Evolutionary conservation across 23 red algal genomes (phyloP).

Genomic region (Agarophyton chilense): DNA sequence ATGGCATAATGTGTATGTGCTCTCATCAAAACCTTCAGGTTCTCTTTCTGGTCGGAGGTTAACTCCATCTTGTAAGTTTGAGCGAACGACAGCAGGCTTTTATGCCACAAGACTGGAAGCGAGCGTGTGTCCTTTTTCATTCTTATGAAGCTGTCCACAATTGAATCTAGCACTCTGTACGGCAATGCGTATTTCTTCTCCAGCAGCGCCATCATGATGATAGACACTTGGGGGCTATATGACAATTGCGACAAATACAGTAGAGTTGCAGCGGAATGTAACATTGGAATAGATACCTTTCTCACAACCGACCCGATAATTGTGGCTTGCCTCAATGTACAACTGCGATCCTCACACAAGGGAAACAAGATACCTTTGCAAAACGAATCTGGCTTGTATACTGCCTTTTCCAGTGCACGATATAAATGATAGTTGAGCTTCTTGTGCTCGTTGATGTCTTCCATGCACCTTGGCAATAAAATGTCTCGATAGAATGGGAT

Average conservation of each 20-base stretch:
- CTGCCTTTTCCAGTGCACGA: constrained; percentile 89
- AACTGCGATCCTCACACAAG: constrained; percentile 68
- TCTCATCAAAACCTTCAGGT: constrained; percentile 79
- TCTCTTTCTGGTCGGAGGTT: constrained; percentile 78
- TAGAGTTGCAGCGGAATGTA: constrained; percentile 94
- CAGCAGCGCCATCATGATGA: constrained; percentile 89
- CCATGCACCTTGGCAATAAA: constrained; percentile 76
- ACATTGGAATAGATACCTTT: constrained; percentile 86
- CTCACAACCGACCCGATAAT: constrained; percentile 84
- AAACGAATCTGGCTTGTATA: constrained; percentile 96
- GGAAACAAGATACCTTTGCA: constrained; percentile 96
- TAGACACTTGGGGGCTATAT: constrained; percentile 69
- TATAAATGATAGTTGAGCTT: constrained; percentile 96
- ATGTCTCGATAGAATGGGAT: constrained; percentile 80
- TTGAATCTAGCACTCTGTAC: constrained; percentile 84
- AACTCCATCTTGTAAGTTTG: constrained; percentile 85
- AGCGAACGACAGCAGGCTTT: constrained; percentile 81
- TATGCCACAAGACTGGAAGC: constrained; percentile 89
- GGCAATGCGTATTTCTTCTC: constrained; percentile 97
- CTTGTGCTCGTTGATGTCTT: constrained; percentile 85
- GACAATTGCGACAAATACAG: constrained; percentile 73
- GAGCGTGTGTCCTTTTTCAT: constrained; percentile 64
- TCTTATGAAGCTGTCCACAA: constrained; percentile 78
- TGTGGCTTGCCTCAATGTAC: constrained; percentile 89
- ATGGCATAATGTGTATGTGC: constrained; percentile 76